phyloP scores from a whole-genome alignment of 495 filamentous ascomycete species.

The Hyphodiscus hymeniophilus region DNA sequence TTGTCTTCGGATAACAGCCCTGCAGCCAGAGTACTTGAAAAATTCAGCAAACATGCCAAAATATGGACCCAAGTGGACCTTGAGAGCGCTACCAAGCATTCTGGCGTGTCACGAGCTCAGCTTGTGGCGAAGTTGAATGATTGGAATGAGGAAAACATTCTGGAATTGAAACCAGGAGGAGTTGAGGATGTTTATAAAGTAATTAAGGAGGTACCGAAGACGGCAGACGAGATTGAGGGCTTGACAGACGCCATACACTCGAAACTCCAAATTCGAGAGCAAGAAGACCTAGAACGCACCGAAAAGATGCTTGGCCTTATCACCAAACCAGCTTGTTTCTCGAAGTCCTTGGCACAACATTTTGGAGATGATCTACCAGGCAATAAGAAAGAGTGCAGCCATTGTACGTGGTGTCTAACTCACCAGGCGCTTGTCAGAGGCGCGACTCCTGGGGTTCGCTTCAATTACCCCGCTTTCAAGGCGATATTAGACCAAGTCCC shows the following conservation, averaged over 20 bases:
- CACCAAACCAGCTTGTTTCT: constrained; percentile 38
- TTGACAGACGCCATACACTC: constrained; percentile 36
- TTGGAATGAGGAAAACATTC: constrained; percentile 32
- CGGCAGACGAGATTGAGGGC: constrained; percentile 25
- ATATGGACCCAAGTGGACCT: constrained; percentile 38
- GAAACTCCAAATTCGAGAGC: constrained; percentile 40
- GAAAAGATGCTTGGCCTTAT: constrained; percentile 41
- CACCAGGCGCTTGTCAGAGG: constrained; percentile 28
- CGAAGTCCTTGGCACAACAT: constrained; percentile 38
- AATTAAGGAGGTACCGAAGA: constrained; percentile 34
- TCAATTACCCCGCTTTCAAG: constrained; percentile 30
- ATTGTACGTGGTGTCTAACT: constrained; percentile 45
- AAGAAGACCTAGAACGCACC: constrained; percentile 37
- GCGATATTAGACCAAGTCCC: constrained; percentile 30
- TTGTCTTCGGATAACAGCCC: constrained; percentile 23
- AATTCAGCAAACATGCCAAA: constrained; percentile 20
- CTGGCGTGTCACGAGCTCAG: constrained; percentile 28
- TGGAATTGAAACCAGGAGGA: constrained; percentile 39
- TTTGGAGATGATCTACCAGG: constrained; percentile 44
- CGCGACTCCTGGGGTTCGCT: constrained; percentile 14
- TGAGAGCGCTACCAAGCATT: constrained; percentile 19
- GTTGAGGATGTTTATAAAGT: constrained; percentile 43
- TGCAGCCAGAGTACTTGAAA: constrained; percentile 30
- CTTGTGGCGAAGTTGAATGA: constrained; percentile 42
- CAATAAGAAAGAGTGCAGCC: constrained; percentile 34